These are phyloP conservation scores for Vitis rotundifolia DNA, from an alignment of 164 flowering plant genomes.

Conservation along the genomic window DNA sequence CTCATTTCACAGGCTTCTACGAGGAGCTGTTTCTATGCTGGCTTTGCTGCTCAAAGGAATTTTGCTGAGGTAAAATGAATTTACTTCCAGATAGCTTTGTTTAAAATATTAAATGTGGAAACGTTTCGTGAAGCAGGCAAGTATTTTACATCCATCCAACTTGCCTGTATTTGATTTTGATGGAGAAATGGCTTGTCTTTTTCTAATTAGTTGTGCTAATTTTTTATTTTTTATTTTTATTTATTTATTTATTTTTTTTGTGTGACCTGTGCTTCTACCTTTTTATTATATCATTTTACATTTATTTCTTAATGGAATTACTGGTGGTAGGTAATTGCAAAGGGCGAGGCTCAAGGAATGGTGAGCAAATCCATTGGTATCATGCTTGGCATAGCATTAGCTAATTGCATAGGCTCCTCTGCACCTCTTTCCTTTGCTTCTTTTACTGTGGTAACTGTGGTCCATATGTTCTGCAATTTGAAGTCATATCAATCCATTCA, in stretches of 20 bases:
- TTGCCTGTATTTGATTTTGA: neutral
- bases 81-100: neutral
- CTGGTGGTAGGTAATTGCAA: conserved; percentile 84
- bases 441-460: conserved; percentile 69
- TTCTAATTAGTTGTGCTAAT: neutral
- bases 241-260: neutral
- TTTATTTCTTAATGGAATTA: conserved; percentile 1
- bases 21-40: conserved; percentile 96
- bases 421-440: conserved; percentile 70
- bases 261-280: neutral
- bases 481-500: conserved; percentile 92
- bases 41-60: conserved; percentile 96
- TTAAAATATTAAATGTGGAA: neutral
- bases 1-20: conserved; percentile 80
- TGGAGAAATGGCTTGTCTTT: neutral
- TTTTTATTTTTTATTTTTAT: too few relatives aligned
- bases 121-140: neutral
- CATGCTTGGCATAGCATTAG: conserved; percentile 80
- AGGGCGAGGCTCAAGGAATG: conserved; percentile 99
- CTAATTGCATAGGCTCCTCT: conserved; percentile 72
- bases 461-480: conserved; percentile 96
- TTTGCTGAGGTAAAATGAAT: conserved; percentile 83
- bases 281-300: neutral
- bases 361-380: conserved; percentile 95
- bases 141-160: neutral